Evolutionary conservation across 768 basidiomycete species (phyloP).

Genomic region (Grammothele lineata): DNA sequence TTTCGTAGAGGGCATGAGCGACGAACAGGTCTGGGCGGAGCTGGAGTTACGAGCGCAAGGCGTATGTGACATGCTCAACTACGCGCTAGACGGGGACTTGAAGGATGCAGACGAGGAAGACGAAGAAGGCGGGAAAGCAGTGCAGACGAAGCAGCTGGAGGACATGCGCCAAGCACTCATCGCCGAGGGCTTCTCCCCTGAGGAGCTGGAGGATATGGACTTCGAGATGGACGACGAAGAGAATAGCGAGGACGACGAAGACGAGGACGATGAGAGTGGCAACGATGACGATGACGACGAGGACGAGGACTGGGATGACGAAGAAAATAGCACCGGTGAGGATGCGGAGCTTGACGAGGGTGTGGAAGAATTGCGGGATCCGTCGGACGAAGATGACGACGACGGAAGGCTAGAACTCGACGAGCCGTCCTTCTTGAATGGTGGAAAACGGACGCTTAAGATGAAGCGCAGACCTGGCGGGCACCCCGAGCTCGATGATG

Average conservation of each 20-base stretch:
- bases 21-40: conserved; percentile 92
- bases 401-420: conserved; percentile 18
- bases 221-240: conserved; percentile 28
- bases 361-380: conserved; percentile 27
- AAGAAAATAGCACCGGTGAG: conserved; percentile 24
- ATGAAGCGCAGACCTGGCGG: conserved; percentile 21
- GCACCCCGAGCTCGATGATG: conserved; percentile 70
- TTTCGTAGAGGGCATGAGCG: conserved; percentile 73
- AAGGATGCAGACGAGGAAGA: conserved; percentile 14
- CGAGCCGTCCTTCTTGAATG: conserved; percentile 19
- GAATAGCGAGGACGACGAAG: conserved; percentile 30
- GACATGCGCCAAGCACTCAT: conserved; percentile 21
- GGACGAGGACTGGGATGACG: conserved; percentile 27
- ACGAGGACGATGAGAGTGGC: conserved; percentile 33
- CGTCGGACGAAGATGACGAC: conserved; percentile 29
- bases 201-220: conserved; percentile 24
- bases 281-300: conserved; percentile 29
- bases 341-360: conserved; percentile 29
- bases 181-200: conserved; percentile 29
- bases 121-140: conserved; percentile 2
- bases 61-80: conserved; percentile 66
- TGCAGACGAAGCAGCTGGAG: conserved; percentile 23
- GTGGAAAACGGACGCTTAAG: conserved; percentile 18
- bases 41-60: conserved; percentile 75
- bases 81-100: conserved; percentile 49